phyloP scores from a whole-genome alignment of 768 basidiomycete genomes.

The Trametes cingulata region DNA sequence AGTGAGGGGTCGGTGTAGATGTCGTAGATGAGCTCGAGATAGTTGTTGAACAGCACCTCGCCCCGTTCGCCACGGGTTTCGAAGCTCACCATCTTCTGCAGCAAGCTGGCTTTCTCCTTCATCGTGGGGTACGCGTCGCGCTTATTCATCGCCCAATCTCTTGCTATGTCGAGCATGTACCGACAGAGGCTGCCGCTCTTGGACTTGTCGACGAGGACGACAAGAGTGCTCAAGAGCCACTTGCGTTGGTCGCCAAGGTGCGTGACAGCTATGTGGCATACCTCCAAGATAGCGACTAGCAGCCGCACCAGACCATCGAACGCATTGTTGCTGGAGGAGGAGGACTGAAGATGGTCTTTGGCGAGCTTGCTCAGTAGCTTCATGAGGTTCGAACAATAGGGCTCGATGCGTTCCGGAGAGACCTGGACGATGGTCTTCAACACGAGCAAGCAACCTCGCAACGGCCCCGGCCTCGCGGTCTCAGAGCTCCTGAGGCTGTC shows the following conservation, averaged over 20 bases:
- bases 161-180: constrained; percentile 82
- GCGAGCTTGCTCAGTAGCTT: constrained; percentile 82
- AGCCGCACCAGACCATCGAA: constrained; percentile 64
- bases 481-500: constrained; percentile 75
- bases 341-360: constrained; percentile 80
- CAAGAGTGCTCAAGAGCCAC: constrained; percentile 74
- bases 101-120: constrained; percentile 91
- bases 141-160: constrained; percentile 86
- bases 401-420: constrained; percentile 80
- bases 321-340: constrained; percentile 38
- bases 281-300: constrained; percentile 79
- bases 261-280: constrained; percentile 78
- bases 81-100: constrained; percentile 86
- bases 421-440: constrained; percentile 82
- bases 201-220: constrained; percentile 87
- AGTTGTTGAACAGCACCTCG: constrained; percentile 78
- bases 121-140: constrained; percentile 87
- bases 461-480: constrained; percentile 35
- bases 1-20: constrained; percentile 89
- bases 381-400: constrained; percentile 72
- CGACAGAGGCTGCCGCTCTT: constrained; percentile 76
- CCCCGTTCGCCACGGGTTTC: constrained; percentile 80
- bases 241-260: constrained; percentile 86
- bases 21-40: constrained; percentile 87
- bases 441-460: constrained; percentile 84